Evolutionary conservation across 768 basidiomycete species (phyloP).

Genomic region (Trametes cinnabarina): DNA sequence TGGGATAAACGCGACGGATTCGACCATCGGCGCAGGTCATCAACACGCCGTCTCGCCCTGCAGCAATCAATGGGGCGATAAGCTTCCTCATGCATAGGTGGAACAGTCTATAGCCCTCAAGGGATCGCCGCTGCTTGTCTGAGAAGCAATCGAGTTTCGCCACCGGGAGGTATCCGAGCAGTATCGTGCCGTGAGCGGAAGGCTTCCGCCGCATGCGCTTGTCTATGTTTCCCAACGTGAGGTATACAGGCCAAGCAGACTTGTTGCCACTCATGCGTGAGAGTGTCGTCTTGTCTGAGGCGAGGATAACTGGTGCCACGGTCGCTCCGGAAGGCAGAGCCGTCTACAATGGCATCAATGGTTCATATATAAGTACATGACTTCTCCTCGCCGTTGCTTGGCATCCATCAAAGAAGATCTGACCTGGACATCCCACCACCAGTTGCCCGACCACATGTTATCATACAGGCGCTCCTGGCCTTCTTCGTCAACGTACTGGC

Average conservation of each 20-base stretch:
- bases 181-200: conserved; percentile 16
- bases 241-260: conserved; percentile 33
- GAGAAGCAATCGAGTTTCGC: conserved; percentile 30
- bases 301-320: conserved; percentile 28
- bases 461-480: conserved; percentile 28
- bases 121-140: conserved; percentile 1
- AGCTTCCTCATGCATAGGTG: too few species aligned
- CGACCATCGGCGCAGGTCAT: not conserved
- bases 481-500: conserved; percentile 31
- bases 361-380: not conserved
- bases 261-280: conserved; percentile 29
- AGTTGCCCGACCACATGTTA: conserved; percentile 46
- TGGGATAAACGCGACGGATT: conserved; percentile 32
- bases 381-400: not conserved
- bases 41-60: too few species aligned
- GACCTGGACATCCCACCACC: conserved; percentile 53
- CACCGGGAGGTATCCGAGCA: conserved; percentile 33
- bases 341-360: conserved; percentile 8
- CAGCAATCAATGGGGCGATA: too few species aligned
- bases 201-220: conserved; percentile 23
- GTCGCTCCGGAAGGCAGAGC: conserved; percentile 26
- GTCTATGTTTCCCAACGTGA: conserved; percentile 33
- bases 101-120: conserved; percentile 9
- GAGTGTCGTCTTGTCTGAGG: conserved; percentile 32
- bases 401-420: not conserved